Base-by-base conservation (phyloP, 2,329 filamentous ascomycete species). In the Neurospora crassa region DNA sequence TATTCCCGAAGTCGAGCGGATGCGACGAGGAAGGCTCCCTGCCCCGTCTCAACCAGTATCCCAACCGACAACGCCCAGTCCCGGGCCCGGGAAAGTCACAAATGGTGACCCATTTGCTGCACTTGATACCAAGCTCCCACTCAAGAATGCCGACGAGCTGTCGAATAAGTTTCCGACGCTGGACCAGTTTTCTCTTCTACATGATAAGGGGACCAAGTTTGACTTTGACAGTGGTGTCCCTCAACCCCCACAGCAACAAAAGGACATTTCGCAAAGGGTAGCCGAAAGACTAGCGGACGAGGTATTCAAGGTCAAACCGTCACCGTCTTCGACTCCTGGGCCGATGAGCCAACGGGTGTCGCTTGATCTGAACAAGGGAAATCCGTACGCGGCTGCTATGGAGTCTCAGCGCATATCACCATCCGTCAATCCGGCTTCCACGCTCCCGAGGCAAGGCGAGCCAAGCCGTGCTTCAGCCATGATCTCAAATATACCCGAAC, bases 1-100 rank as follows among this genome's bases (percentile, higher is more conserved):
- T 10, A 90, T 98, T 70, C 96, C 96, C 10, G 93, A 97, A 34
- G 93, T 99, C 73, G 90, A 92, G 45, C 96, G 95, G 0, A 98
- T 98, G 96, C 89, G 96, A 73, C 88, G 96, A 82, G 96, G 96
- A 4, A 86, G 93, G 73, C 92, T 94, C 20, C 81, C 84, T 34
- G 80, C 80, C 5, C 78, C 83, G 18, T 79, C 81, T 10, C 82
- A 82, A 24, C 77, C 79, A 40, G 72, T 73, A 20, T 79, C 82
- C 34, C 83, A 84, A 71, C 78, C 81, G 68, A 75, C 83, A 47
- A 90, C 88, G 77, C 87, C 87, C 70, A 91, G 83, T 76, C 87
- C 89, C 8, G 93, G 92, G 5, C 91, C 93, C 0, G 87, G 89
- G 75, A 87, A 90, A 74, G 89, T 90, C 59, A 87, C 89, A 1